Conservation (phyloP, 2,329 filamentous ascomycete genomes). For the Ophiosphaerella narmari region DNA sequence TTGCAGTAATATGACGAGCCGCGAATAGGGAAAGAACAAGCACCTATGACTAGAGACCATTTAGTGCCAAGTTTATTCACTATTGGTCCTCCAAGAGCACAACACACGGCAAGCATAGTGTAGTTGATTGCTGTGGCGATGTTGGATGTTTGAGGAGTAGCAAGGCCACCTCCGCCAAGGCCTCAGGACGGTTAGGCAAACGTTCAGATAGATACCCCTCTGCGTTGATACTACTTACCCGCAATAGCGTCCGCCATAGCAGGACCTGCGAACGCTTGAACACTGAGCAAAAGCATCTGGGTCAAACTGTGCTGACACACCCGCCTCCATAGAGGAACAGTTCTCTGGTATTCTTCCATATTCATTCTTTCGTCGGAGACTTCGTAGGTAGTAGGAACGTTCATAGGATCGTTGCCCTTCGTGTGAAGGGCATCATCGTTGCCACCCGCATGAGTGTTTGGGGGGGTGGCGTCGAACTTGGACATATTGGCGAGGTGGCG, state of each 20-base stretch:
- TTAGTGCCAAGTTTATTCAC: slow-evolving; percentile 56
- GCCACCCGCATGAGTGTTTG: slow-evolving; percentile 40
- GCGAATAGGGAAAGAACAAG: slow-evolving; percentile 51
- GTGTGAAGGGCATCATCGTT: slow-evolving; percentile 35
- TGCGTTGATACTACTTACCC: slow-evolving; percentile 11
- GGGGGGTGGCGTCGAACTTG: slow-evolving; percentile 34
- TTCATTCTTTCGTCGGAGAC: slow-evolving; percentile 42
- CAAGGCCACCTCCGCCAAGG: slow-evolving; percentile 51
- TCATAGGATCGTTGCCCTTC: slow-evolving; percentile 33
- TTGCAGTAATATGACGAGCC: slow-evolving; percentile 57
- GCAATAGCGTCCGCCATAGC: slow-evolving; percentile 40
- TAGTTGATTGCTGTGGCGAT: slow-evolving; percentile 43
- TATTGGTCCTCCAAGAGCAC: slow-evolving; percentile 51
- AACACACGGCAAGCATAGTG: slow-evolving; percentile 37
- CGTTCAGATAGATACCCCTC: neutral
- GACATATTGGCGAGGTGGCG: slow-evolving; percentile 25
- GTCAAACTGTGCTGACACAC: slow-evolving; percentile 55
- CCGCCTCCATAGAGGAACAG: slow-evolving; percentile 50
- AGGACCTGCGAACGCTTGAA: slow-evolving; percentile 50
- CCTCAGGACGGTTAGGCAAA: slow-evolving; percentile 10
- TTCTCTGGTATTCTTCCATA: slow-evolving; percentile 39
- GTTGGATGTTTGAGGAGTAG: slow-evolving; percentile 51
- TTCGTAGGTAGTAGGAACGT: slow-evolving; percentile 16
- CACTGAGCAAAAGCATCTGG: slow-evolving; percentile 55
- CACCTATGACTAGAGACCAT: slow-evolving; percentile 53